Base-by-base conservation (phyloP, 306 rosid species). In the Dalbergia oliveri region DNA sequence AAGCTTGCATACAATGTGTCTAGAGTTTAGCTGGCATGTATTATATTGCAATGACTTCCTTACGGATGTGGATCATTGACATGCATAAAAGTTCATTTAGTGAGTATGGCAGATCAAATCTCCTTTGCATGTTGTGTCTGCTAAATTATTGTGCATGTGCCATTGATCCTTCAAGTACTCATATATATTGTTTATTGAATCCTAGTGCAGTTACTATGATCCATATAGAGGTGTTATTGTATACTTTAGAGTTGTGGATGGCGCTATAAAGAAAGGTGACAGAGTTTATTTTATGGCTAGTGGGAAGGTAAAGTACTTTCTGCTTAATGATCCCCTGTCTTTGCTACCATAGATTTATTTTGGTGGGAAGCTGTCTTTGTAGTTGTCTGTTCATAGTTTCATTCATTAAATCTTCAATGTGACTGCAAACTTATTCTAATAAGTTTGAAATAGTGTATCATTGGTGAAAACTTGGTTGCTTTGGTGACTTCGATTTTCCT, bases 161-260 rank as follows among this genome's bases (percentile, higher is more conserved):
- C 73, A 78, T 78, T 77, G 77, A 75, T 57, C 80, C 69, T 61
- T 73, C 45, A 18, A 57, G 66, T 60, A 16, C 68, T 86, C 64
- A 73, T 62, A 41, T 78, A 15, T 72, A 77, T 83, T 85, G 41
- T 68, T 73, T 77, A 45, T 81, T 79, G 65, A 81, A 69, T 85
- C 77, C 43, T 81, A 69, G 41, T 89, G 87, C 95, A 93, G 98
- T 79, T 94, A 94, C 86, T 94, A 91, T 69, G 98, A 94, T 80
- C 89, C 98, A 56, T 94, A 94, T 26, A 85, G 98, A 81, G 98
- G 98, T 43, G 97, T 92, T 53, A 87, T 94, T 58, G 98, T 94
- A 80, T 94, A 94, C 75, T 94, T 94, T 81, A 87, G 98, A 59
- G 90, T 92, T 59, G 87, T 92, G 83, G 98, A 94, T 87, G 98